phyloP scores from a whole-genome alignment of 768 basidiomycete species.

The Boletellus ananas region DNA sequence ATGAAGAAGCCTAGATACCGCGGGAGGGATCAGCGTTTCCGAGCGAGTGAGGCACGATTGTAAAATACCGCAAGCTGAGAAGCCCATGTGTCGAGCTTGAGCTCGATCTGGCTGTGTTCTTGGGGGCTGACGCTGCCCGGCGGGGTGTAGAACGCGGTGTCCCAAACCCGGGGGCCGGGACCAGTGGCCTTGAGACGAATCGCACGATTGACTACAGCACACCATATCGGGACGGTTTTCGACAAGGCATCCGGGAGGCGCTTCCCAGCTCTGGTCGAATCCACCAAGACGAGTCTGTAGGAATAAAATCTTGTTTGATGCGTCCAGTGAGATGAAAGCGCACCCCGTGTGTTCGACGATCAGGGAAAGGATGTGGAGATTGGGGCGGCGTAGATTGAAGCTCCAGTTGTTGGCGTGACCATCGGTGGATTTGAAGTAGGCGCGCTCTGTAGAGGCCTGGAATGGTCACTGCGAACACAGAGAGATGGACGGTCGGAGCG shows the following conservation, averaged over 20 bases:
- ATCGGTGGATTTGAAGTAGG: constrained; percentile 92
- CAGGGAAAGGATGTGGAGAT: constrained; percentile 69
- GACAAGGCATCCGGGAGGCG: constrained; percentile 91
- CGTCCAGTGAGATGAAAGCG: constrained; percentile 13
- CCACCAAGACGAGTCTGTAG: constrained; percentile 74
- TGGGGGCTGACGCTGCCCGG: constrained; percentile 63
- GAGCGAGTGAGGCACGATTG: background rate
- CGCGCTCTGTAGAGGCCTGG: constrained; percentile 29
- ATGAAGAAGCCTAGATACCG: constrained; percentile 59
- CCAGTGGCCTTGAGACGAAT: constrained; percentile 24
- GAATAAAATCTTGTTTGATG: background rate
- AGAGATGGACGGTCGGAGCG: constrained; percentile 8
- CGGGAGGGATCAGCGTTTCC: background rate
- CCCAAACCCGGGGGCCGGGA: constrained; percentile 39
- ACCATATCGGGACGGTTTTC: constrained; percentile 95
- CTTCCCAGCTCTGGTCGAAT: constrained; percentile 92
- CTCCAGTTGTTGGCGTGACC: constrained; percentile 83
- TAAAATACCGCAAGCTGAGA: constrained; percentile 53
- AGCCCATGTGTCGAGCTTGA: constrained; percentile 64
- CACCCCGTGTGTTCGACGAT: constrained; percentile 59
- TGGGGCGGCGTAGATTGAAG: constrained; percentile 81
- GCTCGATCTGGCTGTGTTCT: constrained; percentile 79
- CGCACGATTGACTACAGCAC: constrained; percentile 78
- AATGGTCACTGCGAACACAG: background rate
- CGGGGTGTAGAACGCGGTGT: constrained; percentile 63